Evolutionary conservation across 306 rosid genomes (phyloP).

Genomic region (Castanea sativa): DNA sequence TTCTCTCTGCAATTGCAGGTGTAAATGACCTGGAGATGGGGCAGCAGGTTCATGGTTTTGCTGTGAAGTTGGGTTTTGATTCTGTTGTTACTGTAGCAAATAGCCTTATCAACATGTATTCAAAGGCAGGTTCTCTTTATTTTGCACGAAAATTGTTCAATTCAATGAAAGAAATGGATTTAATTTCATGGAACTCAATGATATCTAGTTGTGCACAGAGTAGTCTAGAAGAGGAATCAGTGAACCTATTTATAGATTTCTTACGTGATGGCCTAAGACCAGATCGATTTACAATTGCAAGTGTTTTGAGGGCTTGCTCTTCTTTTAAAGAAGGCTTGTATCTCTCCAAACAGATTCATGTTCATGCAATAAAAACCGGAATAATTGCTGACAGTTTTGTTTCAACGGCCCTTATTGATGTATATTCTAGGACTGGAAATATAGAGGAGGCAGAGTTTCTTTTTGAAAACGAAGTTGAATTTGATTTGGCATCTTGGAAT

Average conservation of each 20-base stretch:
- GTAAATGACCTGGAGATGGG: constrained; percentile 45
- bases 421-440: constrained; percentile 63
- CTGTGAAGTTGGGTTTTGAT: constrained; percentile 43
- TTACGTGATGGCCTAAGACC: constrained; percentile 48
- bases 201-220: constrained; percentile 56
- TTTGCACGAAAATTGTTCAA: constrained; percentile 46
- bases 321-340: constrained; percentile 45
- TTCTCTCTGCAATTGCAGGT: constrained; percentile 48
- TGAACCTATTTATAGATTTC: constrained; percentile 42
- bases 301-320: constrained; percentile 69
- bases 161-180: constrained; percentile 55
- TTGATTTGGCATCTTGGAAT: constrained; percentile 80
- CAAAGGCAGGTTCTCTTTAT: constrained; percentile 46
- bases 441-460: constrained; percentile 63
- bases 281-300: constrained; percentile 70
- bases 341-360: constrained; percentile 60
- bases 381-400: constrained; percentile 54
- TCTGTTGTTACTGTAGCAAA: constrained; percentile 54
- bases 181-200: constrained; percentile 82
- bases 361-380: constrained; percentile 50
- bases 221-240: constrained; percentile 52
- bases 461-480: constrained; percentile 44
- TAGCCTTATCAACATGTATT: constrained; percentile 69
- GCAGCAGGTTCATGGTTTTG: constrained; percentile 58
- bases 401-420: constrained; percentile 68